These are phyloP conservation scores for Hansenula sp. DNA, from an alignment of 1,139 yeast species.

Conservation along the genomic window DNA sequence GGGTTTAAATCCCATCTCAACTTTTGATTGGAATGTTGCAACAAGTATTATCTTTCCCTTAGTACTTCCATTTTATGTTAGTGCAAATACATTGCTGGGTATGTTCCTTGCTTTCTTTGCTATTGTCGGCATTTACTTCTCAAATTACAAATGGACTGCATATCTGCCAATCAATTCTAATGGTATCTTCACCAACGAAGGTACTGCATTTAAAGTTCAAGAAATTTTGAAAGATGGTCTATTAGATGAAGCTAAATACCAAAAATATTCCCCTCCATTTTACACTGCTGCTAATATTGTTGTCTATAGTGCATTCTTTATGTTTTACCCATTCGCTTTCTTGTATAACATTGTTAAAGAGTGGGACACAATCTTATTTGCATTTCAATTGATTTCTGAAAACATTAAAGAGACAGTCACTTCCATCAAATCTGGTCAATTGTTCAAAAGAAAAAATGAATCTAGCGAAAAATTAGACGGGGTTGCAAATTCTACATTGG, in stretches of 20 bases:
- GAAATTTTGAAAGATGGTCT: conserved; percentile 17
- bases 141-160: conserved; percentile 47
- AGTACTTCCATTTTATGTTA: conserved; percentile 60
- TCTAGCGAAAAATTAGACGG: not conserved
- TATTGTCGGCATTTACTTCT: conserved; percentile 43
- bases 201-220: conserved; percentile 31
- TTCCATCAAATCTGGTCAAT: conserved; percentile 16
- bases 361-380: conserved; percentile 20
- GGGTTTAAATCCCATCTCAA: conserved; percentile 52
- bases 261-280: conserved; percentile 50
- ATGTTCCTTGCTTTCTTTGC: conserved; percentile 40
- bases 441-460: no score
- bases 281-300: conserved; percentile 56
- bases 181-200: conserved; percentile 40
- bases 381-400: conserved; percentile 24
- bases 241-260: conserved; percentile 38
- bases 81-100: conserved; percentile 46
- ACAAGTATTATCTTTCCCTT: conserved; percentile 57
- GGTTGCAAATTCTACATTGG: conserved; percentile 13
- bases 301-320: conserved; percentile 53
- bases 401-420: conserved; percentile 23
- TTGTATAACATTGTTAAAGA: conserved; percentile 36
- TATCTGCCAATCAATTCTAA: conserved; percentile 45
- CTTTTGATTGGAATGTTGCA: conserved; percentile 53
- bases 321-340: conserved; percentile 53